Evolutionary conservation across 1,284 basidiomycete genomes (phyloP).

Genomic region (Fomitopsis schrenkii): DNA sequence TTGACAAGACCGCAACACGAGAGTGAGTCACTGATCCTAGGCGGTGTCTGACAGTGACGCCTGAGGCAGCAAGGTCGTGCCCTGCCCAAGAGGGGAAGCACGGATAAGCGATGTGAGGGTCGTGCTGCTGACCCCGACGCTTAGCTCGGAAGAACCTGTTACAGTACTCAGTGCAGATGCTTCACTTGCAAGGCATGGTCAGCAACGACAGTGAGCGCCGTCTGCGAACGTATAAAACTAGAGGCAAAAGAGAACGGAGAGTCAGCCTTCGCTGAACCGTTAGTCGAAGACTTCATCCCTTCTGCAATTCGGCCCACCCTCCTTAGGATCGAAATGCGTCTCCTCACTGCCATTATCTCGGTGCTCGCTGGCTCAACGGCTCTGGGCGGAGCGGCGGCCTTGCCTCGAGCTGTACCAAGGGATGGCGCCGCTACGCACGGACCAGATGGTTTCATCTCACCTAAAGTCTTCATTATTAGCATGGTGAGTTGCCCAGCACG

Average conservation of each 20-base stretch:
- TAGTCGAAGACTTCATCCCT: background rate
- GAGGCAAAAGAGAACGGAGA: background rate
- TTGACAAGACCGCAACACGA: too few species aligned
- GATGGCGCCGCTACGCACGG: background rate
- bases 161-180: background rate
- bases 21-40: too few species aligned
- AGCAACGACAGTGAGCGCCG: background rate
- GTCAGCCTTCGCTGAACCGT: background rate
- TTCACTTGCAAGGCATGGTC: background rate
- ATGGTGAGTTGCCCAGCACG: slow-evolving; percentile 5
- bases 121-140: too few species aligned
- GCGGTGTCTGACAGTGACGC: too few species aligned
- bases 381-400: background rate
- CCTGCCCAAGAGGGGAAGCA: too few species aligned
- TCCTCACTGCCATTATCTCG: background rate
- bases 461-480: slow-evolving; percentile 16
- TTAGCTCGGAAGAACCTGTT: too few species aligned
- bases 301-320: background rate
- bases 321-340: background rate
- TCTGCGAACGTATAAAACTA: background rate
- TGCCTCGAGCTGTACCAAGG: background rate
- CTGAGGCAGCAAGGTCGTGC: too few species aligned
- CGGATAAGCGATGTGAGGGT: too few species aligned
- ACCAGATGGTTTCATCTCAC: background rate
- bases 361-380: background rate